Evolutionary conservation across 768 basidiomycete species (phyloP), one percentile per base, ranked within the genome.

Genomic region (Neoboletus brunneissimus): DNA sequence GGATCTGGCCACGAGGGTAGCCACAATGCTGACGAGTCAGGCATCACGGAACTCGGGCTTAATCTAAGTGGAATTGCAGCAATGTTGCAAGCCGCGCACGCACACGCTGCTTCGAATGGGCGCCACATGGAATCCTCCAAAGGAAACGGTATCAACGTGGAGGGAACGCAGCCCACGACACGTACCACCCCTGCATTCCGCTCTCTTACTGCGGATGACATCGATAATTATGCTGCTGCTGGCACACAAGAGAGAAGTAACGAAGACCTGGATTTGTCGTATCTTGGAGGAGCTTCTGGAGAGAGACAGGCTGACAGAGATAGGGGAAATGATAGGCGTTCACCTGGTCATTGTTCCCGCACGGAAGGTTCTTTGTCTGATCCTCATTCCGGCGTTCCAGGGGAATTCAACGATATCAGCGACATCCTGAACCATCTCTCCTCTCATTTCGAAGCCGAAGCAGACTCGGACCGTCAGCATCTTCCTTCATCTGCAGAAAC

Each of bases 141-240:
- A 63, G 75, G 77, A 58, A 77, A 76, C 52, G 77, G 79, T 58
- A 74, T 77, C 60, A 74, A 72, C 31, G 67, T 72, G 56, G 76
- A 78, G 51, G 79, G 81, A 50, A 78, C 76, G 58, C 79, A 78
- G 55, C 69, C 67, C 55, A 73, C 74, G 48, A 90, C 89, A 37
- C 84, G 87, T 59, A 82, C 81, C 2, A 86, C 88, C 0, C 88
- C 89, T 47, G 84, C 88, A 2, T 91, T 91, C 65, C 89, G 90
- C 69, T 89, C 87, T 15, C 81, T 90, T 18, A 89, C 86, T 18
- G 82, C 84, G 37, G 80, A 76, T 45, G 70, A 72, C 41, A 52
- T 48, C 18, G 66, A 68, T 43, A 51, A 51, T 15, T 73, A 66
- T 56, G 42, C 50, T 42, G 27, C 57, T 10, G 66, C 67, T 32